phyloP scores from a whole-genome alignment of 306 rosid species.

The Chamaecrista fasciculata region DNA sequence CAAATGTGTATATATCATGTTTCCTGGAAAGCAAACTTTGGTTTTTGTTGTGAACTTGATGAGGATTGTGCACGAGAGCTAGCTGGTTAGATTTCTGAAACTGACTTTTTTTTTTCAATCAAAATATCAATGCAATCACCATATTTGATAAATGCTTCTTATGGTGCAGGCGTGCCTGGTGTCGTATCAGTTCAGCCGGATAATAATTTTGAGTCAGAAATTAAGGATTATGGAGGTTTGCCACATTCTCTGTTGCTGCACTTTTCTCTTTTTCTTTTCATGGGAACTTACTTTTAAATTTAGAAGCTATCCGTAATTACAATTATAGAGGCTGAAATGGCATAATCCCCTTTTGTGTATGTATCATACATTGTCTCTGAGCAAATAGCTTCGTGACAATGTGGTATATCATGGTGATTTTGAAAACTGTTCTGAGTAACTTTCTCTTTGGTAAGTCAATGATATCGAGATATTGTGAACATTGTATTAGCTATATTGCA shows the following conservation, averaged over 20 bases:
- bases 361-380: not conserved
- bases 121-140: not conserved
- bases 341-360: not conserved
- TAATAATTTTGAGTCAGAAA: slow-evolving; percentile 56
- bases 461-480: not conserved
- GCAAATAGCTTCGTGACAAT: not conserved
- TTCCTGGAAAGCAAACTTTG: slow-evolving; percentile 78
- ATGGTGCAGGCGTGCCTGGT: slow-evolving; percentile 70
- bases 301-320: not conserved
- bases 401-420: no score
- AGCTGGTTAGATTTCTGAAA: slow-evolving; percentile 46
- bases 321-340: not conserved
- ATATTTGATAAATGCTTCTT: slow-evolving; percentile 9
- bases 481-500: not conserved
- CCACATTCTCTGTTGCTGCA: not conserved
- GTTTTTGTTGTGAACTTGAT: slow-evolving; percentile 89
- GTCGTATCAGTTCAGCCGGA: slow-evolving; percentile 68
- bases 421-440: no score
- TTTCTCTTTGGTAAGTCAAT: not conserved
- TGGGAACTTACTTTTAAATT: not conserved
- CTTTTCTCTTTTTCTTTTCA: not conserved
- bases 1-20: slow-evolving; percentile 90
- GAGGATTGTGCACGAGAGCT: slow-evolving; percentile 68
- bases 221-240: slow-evolving; percentile 76
- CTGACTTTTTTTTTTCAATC: not conserved